phyloP scores from a whole-genome alignment of 2,329 filamentous ascomycete genomes.

The Colletotrichum gigasporum region DNA sequence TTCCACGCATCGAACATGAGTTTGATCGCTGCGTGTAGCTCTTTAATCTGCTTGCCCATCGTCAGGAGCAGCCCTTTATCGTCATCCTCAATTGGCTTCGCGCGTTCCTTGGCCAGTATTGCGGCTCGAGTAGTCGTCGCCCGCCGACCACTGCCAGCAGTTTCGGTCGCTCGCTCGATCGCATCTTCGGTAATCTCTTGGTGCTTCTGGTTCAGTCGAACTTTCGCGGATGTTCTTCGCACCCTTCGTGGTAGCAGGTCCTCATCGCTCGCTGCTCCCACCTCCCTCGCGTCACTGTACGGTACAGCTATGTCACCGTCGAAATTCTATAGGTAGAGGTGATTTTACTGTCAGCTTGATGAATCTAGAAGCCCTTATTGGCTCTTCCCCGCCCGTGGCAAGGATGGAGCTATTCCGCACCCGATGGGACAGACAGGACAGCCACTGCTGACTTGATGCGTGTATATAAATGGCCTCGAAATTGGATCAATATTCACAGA shows the following conservation, averaged over 20 bases:
- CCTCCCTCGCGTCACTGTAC: not conserved
- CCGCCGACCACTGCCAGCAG: not conserved
- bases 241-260: not conserved
- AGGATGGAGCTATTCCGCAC: too few species aligned
- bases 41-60: not conserved
- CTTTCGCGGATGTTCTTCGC: not conserved
- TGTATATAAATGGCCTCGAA: too few species aligned
- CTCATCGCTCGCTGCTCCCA: not conserved
- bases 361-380: too few species aligned
- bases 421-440: too few species aligned
- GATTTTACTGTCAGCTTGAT: too few species aligned
- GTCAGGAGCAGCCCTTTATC: not conserved
- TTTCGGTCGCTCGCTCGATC: not conserved
- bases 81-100: not conserved
- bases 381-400: too few species aligned
- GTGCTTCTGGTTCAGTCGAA: not conserved
- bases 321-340: too few species aligned
- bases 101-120: not conserved
- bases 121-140: not conserved
- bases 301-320: too few species aligned
- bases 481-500: too few species aligned
- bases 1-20: conserved; percentile 1
- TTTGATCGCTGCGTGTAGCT: not conserved
- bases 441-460: too few species aligned
- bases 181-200: not conserved